Percentiles rank a stretch among this genome's conserved stretches.
Evolutionary conservation across 2,329 filamentous ascomycete species (phyloP).

Genomic region (Aschersonia sp.): DNA sequence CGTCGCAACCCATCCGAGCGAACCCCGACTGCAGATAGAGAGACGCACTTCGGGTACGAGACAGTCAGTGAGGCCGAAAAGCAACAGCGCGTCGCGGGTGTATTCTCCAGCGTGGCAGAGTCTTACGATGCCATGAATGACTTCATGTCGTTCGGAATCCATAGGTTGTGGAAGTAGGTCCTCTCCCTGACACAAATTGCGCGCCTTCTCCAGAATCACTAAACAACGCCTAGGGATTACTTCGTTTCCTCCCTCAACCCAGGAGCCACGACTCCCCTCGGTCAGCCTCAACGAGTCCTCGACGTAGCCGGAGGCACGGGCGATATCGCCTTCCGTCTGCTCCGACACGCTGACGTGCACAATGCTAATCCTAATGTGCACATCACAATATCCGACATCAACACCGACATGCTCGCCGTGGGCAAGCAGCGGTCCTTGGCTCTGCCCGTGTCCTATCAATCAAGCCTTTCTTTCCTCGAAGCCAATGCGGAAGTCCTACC

Average conservation of each 20-base stretch:
- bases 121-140: constrained; percentile 99
- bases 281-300: constrained; percentile 56
- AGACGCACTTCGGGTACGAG: constrained; percentile 85
- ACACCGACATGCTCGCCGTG: constrained; percentile 84
- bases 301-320: constrained; percentile 95
- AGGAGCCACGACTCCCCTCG: constrained; percentile 37
- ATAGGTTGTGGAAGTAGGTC: constrained; percentile 76
- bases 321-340: constrained; percentile 93
- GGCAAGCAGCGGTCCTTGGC: constrained; percentile 62
- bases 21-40: constrained; percentile 29
- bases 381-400: constrained; percentile 93
- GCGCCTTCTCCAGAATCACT: background rate
- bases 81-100: constrained; percentile 55
- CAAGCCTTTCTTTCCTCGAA: constrained; percentile 61
- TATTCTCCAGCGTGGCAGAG: constrained; percentile 90
- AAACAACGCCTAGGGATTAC: constrained; percentile 46
- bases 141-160: constrained; percentile 94
- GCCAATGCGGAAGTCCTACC: constrained; percentile 76
- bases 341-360: constrained; percentile 79
- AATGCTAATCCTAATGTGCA: constrained; percentile 57
- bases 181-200: constrained; percentile 2
- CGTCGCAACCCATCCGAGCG: constrained; percentile 6
- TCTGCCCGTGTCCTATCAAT: constrained; percentile 38
- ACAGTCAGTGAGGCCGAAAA: constrained; percentile 74
- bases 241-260: constrained; percentile 89